Conservation (phyloP, 2,329 filamentous ascomycete genomes). For the Diplodia mutila region DNA sequence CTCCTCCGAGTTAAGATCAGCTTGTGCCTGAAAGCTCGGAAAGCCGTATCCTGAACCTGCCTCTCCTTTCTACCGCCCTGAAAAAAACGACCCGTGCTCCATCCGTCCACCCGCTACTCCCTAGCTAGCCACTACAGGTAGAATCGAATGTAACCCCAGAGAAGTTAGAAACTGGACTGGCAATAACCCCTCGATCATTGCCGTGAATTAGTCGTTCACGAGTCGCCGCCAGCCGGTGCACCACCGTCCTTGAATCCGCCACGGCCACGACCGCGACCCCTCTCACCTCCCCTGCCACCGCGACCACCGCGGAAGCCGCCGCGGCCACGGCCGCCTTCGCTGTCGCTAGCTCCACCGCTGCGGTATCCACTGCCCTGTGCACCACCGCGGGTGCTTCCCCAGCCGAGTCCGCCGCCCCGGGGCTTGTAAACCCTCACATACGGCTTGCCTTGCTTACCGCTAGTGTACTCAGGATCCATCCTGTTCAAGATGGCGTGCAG, state of each 20-base stretch:
- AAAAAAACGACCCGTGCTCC: constrained; percentile 15
- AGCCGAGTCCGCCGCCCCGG: constrained; percentile 56
- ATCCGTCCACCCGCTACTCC: constrained; percentile 17
- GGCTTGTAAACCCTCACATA: constrained; percentile 83
- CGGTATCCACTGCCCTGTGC: constrained; percentile 75
- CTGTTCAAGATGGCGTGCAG: constrained; percentile 78
- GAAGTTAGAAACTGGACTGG: constrained; percentile 7
- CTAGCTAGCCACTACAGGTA: constrained; percentile 21
- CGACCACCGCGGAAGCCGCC: constrained; percentile 46
- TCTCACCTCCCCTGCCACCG: constrained; percentile 54
- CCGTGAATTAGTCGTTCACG: constrained; percentile 3
- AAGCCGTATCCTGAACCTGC: constrained; percentile 19
- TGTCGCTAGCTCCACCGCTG: constrained; percentile 79
- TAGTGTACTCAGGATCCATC: constrained; percentile 73
- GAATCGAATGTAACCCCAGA: constrained; percentile 24
- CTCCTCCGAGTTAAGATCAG: constrained; percentile 19
- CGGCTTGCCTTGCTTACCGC: constrained; percentile 76
- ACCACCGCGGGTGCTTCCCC: constrained; percentile 66
- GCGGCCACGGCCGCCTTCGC: constrained; percentile 68
- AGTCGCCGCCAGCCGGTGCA: constrained; percentile 20
- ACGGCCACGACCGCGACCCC: constrained; percentile 35
- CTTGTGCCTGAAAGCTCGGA: constrained; percentile 9
- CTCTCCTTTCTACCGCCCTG: constrained; percentile 6
- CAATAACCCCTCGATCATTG: neutral
- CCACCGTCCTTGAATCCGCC: constrained; percentile 30